Conservation (phyloP, 352 stramenopile species). For the Phytophthora citrophthora region DNA sequence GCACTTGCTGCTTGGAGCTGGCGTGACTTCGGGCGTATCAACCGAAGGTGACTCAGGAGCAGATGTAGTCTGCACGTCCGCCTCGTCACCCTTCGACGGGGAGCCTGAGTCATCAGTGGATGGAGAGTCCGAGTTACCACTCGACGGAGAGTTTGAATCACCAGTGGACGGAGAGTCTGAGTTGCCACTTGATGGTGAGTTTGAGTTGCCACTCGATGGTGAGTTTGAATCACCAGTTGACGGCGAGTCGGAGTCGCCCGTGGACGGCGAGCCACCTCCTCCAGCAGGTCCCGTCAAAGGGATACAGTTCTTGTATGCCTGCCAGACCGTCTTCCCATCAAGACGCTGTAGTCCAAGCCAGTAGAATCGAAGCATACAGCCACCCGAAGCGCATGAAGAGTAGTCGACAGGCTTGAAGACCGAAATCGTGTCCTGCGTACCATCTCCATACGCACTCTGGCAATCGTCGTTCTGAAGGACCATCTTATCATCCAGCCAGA, state of each 20-base stretch:
- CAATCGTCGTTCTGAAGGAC: slow-evolving; percentile 44
- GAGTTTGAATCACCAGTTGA: background rate
- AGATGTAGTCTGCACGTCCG: background rate
- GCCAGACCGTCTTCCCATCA: slow-evolving; percentile 30
- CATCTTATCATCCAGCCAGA: slow-evolving; percentile 37
- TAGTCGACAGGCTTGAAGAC: slow-evolving; percentile 44
- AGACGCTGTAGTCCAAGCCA: slow-evolving; percentile 36
- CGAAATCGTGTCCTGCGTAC: slow-evolving; percentile 26
- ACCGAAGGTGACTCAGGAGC: slow-evolving; percentile 11
- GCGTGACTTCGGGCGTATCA: slow-evolving; percentile 22
- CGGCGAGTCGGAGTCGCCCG: slow-evolving; percentile 2
- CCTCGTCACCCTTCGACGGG: background rate
- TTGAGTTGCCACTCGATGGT: slow-evolving; percentile 1
- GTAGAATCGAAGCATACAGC: slow-evolving; percentile 44
- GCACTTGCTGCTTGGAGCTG: slow-evolving; percentile 29
- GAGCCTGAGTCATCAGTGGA: slow-evolving; percentile 1
- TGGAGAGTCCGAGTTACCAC: background rate
- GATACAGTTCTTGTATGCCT: slow-evolving; percentile 49
- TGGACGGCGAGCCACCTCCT: background rate
- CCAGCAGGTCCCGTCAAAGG: slow-evolving; percentile 23
- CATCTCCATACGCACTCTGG: slow-evolving; percentile 30
- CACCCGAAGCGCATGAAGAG: slow-evolving; percentile 30
- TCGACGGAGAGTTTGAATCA: background rate
- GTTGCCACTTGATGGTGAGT: background rate
- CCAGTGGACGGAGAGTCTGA: background rate